Conservation (phyloP, 2,329 filamentous ascomycete species). For the Diplodia mutila region DNA sequence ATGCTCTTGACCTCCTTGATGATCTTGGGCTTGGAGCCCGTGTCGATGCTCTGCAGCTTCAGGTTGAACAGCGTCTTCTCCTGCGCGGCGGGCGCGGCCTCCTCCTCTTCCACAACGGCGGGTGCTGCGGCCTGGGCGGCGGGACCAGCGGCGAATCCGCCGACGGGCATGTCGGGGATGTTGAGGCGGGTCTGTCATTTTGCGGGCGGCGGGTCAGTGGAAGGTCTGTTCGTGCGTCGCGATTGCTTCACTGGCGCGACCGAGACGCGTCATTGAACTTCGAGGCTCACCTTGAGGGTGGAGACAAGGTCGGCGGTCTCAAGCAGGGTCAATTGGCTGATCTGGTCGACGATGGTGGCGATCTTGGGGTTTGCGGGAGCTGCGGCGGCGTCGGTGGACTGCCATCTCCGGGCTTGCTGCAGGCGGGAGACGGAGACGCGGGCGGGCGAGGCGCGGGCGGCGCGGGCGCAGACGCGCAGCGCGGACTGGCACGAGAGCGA, state of each 20-base stretch:
- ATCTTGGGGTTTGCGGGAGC: conserved; percentile 83
- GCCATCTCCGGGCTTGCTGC: conserved; percentile 71
- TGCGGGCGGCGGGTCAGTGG: conserved; percentile 13
- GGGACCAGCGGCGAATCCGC: conserved; percentile 78
- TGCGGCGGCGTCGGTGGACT: conserved; percentile 75
- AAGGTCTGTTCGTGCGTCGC: conserved; percentile 20
- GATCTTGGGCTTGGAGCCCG: conserved; percentile 91
- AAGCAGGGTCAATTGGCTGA: conserved; percentile 94
- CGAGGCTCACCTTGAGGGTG: conserved; percentile 77
- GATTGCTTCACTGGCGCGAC: background rate
- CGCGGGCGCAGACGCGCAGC: conserved; percentile 50
- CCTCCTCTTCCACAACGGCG: conserved; percentile 73
- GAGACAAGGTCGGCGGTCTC: conserved; percentile 97
- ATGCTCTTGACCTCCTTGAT: conserved; percentile 99
- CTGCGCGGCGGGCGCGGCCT: conserved; percentile 83
- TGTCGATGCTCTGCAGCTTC: conserved; percentile 89
- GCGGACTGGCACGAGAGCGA: conserved; percentile 50
- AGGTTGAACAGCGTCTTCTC: conserved; percentile 98
- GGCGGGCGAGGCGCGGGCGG: conserved; percentile 33
- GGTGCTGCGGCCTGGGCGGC: conserved; percentile 62
- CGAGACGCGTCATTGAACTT: background rate
- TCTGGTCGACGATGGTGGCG: conserved; percentile 92
- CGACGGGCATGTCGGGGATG: conserved; percentile 95
- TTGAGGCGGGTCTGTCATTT: conserved; percentile 78
- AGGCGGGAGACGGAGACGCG: conserved; percentile 43